Evolutionary conservation across 805 yeast species (phyloP), one percentile per base, ranked within the genome.

Genomic region (Lipomyces japonicus): DNA sequence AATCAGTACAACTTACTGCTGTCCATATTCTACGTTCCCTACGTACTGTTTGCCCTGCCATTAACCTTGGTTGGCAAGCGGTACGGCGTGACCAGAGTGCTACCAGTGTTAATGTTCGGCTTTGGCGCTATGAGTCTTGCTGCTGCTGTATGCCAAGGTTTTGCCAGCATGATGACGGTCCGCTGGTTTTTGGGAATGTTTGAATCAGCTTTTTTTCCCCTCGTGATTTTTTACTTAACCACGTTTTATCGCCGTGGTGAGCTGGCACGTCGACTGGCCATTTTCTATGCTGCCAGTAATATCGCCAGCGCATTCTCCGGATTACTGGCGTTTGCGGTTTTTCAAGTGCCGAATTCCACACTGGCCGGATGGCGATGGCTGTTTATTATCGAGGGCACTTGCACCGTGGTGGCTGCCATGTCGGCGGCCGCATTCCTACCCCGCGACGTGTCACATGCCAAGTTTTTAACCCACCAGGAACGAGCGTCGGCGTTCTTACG

Each of bases 221-320:
- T 49, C 3, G 58, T 50, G 18, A 42, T 53, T 9, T 72, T 76
- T 58, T 74, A 74, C 51, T 58, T 77, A 21, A 72, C 79, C 1
- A 68, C 75, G 49, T 69, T 75, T 42, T 77, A 76, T 56, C 71
- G 75, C 42, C 68, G 75, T 50, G 66, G 69, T 42, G 81, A 78
- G 57, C 70, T 75, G 51, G 78, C 78, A 3, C 65, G 70, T 23
- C 66, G 82, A 41, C 66, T 75, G 52, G 72, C 79, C 4, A 70
- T 72, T 47, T 71, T 79, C 39, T 77, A 77, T 60, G 69, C 75
- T 30, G 74, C 79, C 25, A 76, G 82, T 7, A 75, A 78, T 50
- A 61, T 79, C 35, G 74, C 81, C 6, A 75, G 79, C 41, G 80
- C 81, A 1, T 78, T 80, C 64, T 81, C 82, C 38, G 84, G 84